A percentile compares a stretch with the other conserved stretches of the same genome.
Evolutionary conservation across 345 rosid genomes (phyloP).

Genomic region (Brassica nigra): DNA sequence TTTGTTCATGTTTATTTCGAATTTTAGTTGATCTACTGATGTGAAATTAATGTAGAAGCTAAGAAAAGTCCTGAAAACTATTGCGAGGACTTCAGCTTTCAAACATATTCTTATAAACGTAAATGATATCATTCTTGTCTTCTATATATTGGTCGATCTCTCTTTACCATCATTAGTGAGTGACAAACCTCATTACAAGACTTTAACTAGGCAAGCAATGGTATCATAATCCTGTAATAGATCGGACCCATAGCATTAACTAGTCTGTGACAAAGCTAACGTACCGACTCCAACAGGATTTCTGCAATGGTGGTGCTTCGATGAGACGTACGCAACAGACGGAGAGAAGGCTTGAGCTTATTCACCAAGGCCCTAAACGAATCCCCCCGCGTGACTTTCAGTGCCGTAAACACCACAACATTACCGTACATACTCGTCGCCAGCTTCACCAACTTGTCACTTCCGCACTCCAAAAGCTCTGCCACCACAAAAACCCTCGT

Average conservation of each 20-base stretch:
- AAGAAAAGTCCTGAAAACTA: conserved; percentile 18
- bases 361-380: neutral
- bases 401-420: conserved; percentile 17
- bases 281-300: neutral
- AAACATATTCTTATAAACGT: conserved; percentile 1
- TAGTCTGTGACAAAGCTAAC: neutral
- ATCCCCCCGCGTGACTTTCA: neutral
- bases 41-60: conserved; percentile 5
- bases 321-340: neutral
- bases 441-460: conserved; percentile 4
- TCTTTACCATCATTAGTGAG: neutral
- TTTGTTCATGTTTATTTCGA: neutral
- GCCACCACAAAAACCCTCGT: neutral
- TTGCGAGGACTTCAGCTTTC: conserved; percentile 12
- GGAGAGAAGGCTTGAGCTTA: conserved; percentile 9
- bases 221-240: neutral
- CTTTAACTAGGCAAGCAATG: neutral
- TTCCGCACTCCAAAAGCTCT: conserved; percentile 8
- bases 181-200: neutral
- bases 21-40: conserved; percentile 20
- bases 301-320: neutral
- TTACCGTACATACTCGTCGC: conserved; percentile 24
- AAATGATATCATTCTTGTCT: neutral
- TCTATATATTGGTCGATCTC: neutral
- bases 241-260: neutral